Percentiles rank a stretch among this genome's conserved stretches.
phyloP scores from a whole-genome alignment of 2,329 filamentous ascomycete genomes.

The Achaetomium macrosporum region DNA sequence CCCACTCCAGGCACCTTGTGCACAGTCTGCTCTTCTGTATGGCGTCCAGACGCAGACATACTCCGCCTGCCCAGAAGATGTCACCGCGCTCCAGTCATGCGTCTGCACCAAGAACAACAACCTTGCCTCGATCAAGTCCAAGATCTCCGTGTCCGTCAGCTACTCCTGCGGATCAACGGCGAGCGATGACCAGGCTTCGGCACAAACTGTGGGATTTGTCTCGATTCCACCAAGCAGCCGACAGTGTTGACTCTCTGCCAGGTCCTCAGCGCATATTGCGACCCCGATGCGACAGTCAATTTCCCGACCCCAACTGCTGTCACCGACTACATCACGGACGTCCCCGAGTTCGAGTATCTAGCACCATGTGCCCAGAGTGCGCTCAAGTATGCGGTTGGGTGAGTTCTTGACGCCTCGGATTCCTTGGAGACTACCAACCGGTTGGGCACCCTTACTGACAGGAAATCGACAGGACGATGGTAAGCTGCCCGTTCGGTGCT shows the following conservation, averaged over 20 bases:
- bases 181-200: conserved; percentile 44
- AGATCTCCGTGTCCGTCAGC: conserved; percentile 36
- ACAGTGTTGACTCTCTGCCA: conserved; percentile 6
- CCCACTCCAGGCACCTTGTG: conserved; percentile 45
- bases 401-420: conserved; percentile 20
- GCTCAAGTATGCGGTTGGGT: conserved; percentile 36
- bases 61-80: conserved; percentile 38
- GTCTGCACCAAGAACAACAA: conserved; percentile 46
- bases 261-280: conserved; percentile 44
- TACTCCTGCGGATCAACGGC: conserved; percentile 42
- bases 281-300: conserved; percentile 33
- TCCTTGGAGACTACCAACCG: neutral
- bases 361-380: conserved; percentile 39
- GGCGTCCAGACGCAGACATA: conserved; percentile 40
- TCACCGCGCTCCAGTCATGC: conserved; percentile 44
- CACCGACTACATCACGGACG: conserved; percentile 44
- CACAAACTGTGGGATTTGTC: conserved; percentile 29
- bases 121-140: conserved; percentile 33
- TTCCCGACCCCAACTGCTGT: conserved; percentile 43
- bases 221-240: neutral
- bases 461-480: conserved; percentile 27
- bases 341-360: conserved; percentile 38
- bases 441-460: conserved; percentile 10
- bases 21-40: conserved; percentile 39
- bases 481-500: conserved; percentile 19